Percentiles rank a stretch among this genome's conserved stretches.
These are phyloP conservation scores for Aspergillus tanneri DNA, from an alignment of 2,329 filamentous ascomycete genomes.

Conservation along the genomic window DNA sequence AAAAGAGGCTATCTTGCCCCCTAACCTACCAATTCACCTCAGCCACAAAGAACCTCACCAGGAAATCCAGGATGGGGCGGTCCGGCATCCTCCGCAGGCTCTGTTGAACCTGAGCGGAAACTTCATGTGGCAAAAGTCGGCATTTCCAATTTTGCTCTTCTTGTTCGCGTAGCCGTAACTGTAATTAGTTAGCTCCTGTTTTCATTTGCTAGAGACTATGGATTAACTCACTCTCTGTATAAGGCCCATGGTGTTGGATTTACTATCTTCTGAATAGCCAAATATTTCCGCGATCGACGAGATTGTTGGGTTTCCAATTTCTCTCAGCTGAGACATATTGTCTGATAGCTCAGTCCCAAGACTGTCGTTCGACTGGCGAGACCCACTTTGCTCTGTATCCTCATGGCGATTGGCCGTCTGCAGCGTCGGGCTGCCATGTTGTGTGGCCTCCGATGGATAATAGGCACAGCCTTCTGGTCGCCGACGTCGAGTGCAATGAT, in stretches of 20 bases:
- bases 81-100: not conserved
- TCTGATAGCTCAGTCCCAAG: no score
- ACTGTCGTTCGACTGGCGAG: no score
- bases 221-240: not conserved
- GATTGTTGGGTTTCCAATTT: not conserved
- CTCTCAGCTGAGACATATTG: not conserved
- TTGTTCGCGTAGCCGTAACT: not conserved
- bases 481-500: constrained; percentile 12
- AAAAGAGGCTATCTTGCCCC: no score
- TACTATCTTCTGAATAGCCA: constrained; percentile 13
- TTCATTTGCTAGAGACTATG: not conserved
- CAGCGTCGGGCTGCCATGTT: not conserved
- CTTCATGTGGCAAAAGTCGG: not conserved
- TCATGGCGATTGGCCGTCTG: not conserved
- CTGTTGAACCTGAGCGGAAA: not conserved
- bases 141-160: not conserved
- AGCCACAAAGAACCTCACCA: constrained; percentile 8
- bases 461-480: constrained; percentile 11
- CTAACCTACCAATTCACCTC: constrained; percentile 10
- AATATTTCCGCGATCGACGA: constrained; percentile 5
- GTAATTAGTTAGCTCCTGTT: not conserved
- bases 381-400: not conserved
- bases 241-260: constrained; percentile 8
- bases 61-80: constrained; percentile 3
- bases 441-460: not conserved